Evolutionary conservation across 2,329 filamentous ascomycete species (phyloP).

Genomic region (Aspergillus ochraceoroseus): DNA sequence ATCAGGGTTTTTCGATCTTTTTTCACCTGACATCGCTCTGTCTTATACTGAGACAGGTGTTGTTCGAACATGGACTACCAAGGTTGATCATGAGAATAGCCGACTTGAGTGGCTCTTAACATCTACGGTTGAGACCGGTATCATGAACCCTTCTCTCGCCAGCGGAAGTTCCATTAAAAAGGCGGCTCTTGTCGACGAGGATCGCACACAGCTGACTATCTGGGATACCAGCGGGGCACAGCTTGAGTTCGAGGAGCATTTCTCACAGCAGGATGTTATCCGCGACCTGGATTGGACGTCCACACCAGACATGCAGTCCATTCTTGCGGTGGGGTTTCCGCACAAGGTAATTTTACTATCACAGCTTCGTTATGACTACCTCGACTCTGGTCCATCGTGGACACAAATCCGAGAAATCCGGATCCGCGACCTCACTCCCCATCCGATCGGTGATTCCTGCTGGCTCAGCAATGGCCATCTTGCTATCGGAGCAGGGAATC

Average conservation of each 20-base stretch:
- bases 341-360: conserved; percentile 75
- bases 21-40: conserved; percentile 78
- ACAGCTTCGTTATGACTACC: conserved; percentile 86
- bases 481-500: conserved; percentile 83
- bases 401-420: conserved; percentile 75
- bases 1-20: conserved; percentile 77
- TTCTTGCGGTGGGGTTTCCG: conserved; percentile 88
- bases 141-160: conserved; percentile 67
- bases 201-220: conserved; percentile 72
- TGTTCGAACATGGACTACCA: conserved; percentile 80
- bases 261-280: conserved; percentile 67
- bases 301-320: conserved; percentile 81
- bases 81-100: conserved; percentile 57
- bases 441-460: conserved; percentile 86
- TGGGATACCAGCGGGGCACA: conserved; percentile 83
- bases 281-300: conserved; percentile 91
- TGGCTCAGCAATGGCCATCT: conserved; percentile 84
- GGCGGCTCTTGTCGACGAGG: conserved; percentile 71
- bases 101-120: conserved; percentile 77
- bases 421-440: conserved; percentile 74
- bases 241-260: conserved; percentile 74
- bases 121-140: conserved; percentile 72
- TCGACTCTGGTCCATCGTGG: conserved; percentile 87
- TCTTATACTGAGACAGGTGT: conserved; percentile 73
- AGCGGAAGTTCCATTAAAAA: conserved; percentile 85